These are phyloP conservation scores for Zygosaccharomyces gambellarensis DNA, from an alignment of 805 yeast genomes.

Conservation along the genomic window DNA sequence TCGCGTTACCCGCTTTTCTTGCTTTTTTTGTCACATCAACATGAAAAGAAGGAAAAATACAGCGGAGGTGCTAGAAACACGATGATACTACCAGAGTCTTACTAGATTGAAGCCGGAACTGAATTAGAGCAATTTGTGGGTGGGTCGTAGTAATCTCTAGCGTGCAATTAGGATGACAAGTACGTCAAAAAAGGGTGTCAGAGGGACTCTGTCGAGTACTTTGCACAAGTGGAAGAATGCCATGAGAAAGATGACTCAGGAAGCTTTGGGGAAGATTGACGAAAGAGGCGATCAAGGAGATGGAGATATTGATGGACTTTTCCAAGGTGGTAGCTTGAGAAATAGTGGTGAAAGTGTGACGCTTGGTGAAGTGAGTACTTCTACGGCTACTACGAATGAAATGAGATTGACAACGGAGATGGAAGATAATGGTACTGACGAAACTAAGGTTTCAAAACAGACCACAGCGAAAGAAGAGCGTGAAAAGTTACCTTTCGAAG, in stretches of 20 bases:
- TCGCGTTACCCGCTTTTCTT: constrained; percentile 5
- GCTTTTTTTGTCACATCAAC: constrained; percentile 1
- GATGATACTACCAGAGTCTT: not conserved
- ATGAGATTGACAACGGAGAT: constrained; percentile 27
- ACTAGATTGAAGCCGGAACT: not conserved
- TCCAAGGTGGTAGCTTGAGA: constrained; percentile 14
- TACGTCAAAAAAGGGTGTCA: not conserved
- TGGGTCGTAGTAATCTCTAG: not conserved
- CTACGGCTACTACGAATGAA: constrained; percentile 8
- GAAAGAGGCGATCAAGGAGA: constrained; percentile 11
- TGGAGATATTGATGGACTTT: constrained; percentile 20
- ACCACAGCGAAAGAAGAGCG: constrained; percentile 17
- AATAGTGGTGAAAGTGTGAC: constrained; percentile 16
- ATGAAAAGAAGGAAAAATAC: not conserved
- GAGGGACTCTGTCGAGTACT: constrained; percentile 11
- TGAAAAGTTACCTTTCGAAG: constrained; percentile 24
- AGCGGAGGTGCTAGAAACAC: not conserved
- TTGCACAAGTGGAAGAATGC: constrained; percentile 23
- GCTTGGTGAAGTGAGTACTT: constrained; percentile 10
- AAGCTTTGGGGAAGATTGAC: constrained; percentile 22
- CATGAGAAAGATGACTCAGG: constrained; percentile 21
- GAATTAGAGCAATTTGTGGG: not conserved
- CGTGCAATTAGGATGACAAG: not conserved
- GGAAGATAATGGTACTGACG: constrained; percentile 13
- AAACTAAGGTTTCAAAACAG: constrained; percentile 8